These are phyloP conservation scores for Gynandropsis gynandra DNA, from an alignment of 345 rosid genomes.

Conservation along the genomic window DNA sequence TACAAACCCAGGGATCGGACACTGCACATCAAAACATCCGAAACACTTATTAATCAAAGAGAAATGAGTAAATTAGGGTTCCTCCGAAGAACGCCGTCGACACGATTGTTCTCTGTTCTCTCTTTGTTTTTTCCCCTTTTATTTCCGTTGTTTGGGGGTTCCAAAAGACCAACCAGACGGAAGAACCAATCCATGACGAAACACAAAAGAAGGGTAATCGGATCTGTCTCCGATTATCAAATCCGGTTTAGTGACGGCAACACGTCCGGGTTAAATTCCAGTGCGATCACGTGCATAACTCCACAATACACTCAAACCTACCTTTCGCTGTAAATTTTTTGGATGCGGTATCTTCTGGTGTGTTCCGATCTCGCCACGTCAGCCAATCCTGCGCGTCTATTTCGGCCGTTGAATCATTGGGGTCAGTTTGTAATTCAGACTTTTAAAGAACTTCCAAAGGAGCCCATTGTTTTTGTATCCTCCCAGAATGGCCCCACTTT, in stretches of 20 bases:
- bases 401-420: neutral
- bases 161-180: constrained; percentile 10
- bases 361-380: constrained; percentile 11
- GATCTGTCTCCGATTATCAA: constrained; percentile 58
- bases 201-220: constrained; percentile 31
- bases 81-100: constrained; percentile 27
- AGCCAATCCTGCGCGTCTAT: neutral
- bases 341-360: neutral
- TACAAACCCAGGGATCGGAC: constrained; percentile 23
- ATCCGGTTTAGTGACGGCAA: constrained; percentile 40
- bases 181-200: constrained; percentile 12
- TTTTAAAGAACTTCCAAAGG: too few species aligned
- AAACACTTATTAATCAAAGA: neutral
- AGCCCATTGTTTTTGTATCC: too few species aligned
- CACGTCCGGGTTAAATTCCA: constrained; percentile 70
- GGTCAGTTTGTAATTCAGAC: constrained; percentile 3
- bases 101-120: neutral
- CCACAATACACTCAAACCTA: constrained; percentile 22
- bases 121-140: constrained; percentile 2
- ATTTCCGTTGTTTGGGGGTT: neutral
- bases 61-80: constrained; percentile 27
- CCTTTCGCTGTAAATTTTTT: constrained; percentile 2
- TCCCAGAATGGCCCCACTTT: too few species aligned
- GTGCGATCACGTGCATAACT: constrained; percentile 29
- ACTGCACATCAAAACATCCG: constrained; percentile 19